Conservation (phyloP, 2,329 filamentous ascomycete genomes). For the Neophaeococcomyces aloes region DNA sequence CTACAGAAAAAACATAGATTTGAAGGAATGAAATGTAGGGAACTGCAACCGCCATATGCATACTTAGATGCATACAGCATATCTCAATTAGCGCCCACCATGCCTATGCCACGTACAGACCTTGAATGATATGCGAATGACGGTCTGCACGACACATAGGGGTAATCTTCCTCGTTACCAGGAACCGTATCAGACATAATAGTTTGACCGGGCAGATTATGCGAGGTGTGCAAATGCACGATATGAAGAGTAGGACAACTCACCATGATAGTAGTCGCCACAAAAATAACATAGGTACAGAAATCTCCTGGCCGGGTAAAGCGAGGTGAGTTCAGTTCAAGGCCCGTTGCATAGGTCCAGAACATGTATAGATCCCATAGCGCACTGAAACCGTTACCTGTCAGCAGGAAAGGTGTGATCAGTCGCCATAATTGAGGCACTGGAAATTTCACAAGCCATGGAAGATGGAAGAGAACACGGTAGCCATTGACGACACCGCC, state of each 20-base stretch:
- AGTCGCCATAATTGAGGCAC: slow-evolving; percentile 51
- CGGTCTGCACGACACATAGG: slow-evolving; percentile 51
- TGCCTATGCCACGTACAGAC: slow-evolving; percentile 57
- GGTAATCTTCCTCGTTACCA: slow-evolving; percentile 74
- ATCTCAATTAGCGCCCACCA: slow-evolving; percentile 68
- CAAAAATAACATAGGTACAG: slow-evolving; percentile 68
- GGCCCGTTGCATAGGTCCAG: slow-evolving; percentile 63
- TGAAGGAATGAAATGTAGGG: slow-evolving; percentile 46
- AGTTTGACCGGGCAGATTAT: slow-evolving; percentile 70
- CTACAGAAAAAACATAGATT: slow-evolving; percentile 20
- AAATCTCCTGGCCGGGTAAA: slow-evolving; percentile 69
- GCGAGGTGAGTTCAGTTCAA: slow-evolving; percentile 61
- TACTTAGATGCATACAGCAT: slow-evolving; percentile 45
- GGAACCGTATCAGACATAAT: slow-evolving; percentile 68
- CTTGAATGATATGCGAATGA: slow-evolving; percentile 55
- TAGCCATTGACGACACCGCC: slow-evolving; percentile 44
- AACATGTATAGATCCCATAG: slow-evolving; percentile 68
- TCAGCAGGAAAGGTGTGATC: slow-evolving; percentile 49
- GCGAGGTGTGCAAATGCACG: slow-evolving; percentile 43
- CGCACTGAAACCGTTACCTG: slow-evolving; percentile 45
- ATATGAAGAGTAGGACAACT: slow-evolving; percentile 34
- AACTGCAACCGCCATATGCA: slow-evolving; percentile 53
- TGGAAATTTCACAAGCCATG: slow-evolving; percentile 46
- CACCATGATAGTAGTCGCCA: slow-evolving; percentile 65
- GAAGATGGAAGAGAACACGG: slow-evolving; percentile 36